Conservation (phyloP, 2,329 filamentous ascomycete species). For the Scytalidium lignicola region DNA sequence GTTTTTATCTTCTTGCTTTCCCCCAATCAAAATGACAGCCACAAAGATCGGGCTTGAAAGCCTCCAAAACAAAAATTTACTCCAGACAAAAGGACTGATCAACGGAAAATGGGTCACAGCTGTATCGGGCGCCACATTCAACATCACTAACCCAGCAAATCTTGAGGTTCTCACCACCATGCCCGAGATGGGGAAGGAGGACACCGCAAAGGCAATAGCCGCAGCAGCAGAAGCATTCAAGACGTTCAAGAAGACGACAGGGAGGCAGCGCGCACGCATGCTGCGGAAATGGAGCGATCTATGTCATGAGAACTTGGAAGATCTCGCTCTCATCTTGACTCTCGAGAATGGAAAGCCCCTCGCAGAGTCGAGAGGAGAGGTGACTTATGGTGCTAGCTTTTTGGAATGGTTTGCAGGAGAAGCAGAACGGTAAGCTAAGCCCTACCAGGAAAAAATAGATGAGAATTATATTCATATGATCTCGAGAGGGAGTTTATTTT, state of each 20-base stretch:
- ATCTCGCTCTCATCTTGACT: slow-evolving; percentile 54
- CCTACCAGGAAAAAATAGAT: slow-evolving; percentile 6
- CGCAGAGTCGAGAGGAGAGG: slow-evolving; percentile 54
- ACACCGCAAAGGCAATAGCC: slow-evolving; percentile 43
- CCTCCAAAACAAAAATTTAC: slow-evolving; percentile 27
- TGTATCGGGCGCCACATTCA: slow-evolving; percentile 48
- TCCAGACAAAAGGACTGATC: slow-evolving; percentile 45
- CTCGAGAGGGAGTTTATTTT: not conserved
- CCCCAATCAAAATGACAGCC: too few species aligned
- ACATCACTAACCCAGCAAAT: slow-evolving; percentile 44
- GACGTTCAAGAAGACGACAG: slow-evolving; percentile 54
- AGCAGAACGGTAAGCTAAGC: slow-evolving; percentile 34
- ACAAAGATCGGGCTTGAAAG: too few species aligned
- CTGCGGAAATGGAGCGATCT: slow-evolving; percentile 64
- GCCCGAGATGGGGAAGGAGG: slow-evolving; percentile 46
- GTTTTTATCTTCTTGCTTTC: too few species aligned
- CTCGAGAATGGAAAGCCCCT: slow-evolving; percentile 68
- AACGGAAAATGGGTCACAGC: slow-evolving; percentile 49
- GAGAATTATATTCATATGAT: too few species aligned
- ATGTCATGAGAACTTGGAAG: slow-evolving; percentile 60
- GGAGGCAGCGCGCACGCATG: slow-evolving; percentile 54
- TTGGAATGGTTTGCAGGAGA: slow-evolving; percentile 61
- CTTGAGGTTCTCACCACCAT: slow-evolving; percentile 42
- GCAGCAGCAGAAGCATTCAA: slow-evolving; percentile 40
- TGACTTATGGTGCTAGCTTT: slow-evolving; percentile 53